Evolutionary conservation across 1,284 basidiomycete species (phyloP), one percentile per base, ranked within the genome.

Genomic region (Fomes fomentarius): DNA sequence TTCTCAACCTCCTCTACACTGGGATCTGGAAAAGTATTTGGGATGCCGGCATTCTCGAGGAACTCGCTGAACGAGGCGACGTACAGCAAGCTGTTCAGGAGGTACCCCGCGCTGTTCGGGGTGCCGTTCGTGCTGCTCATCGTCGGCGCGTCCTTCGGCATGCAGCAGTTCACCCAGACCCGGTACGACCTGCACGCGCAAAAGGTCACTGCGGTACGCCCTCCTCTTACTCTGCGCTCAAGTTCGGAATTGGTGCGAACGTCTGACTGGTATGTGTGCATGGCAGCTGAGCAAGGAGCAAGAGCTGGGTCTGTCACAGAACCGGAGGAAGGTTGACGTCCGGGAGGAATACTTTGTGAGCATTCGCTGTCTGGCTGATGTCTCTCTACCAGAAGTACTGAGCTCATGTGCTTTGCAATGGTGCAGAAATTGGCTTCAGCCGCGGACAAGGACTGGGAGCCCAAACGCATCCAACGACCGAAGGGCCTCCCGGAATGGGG

Each of bases 301-400:
- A 64, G 91, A 93, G 64, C 76, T 97, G 40, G 84, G 88, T 4
- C 80, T 98, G 71, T 82, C 86, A 61, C 86, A 82, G 73, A 83
- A 88, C 44, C 80, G 92, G 71, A 92, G 91, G 74, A 90, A 86
- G 75, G 87, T 98, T 55, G 95, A 98, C 71, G 89, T 98, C 22
- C 76, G 93, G 45, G 96, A 98, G 71, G 96, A 98, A 70, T 98
- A 98, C 74, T 98, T 90, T 69, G 94, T 96, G 74, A 72, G 93
- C 85, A 19, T 28, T 17, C 4, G 47, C 9, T 4, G 11, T 22
- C 40, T n/a, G n/a, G n/a, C n/a, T n/a, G n/a, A n/a, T n/a, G n/a
- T n/a, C n/a, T n/a, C n/a, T n/a, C n/a, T n/a, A n/a, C n/a, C n/a
- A n/a, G n/a, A n/a, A n/a, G 31, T n/a, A 33, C n/a, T 11, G 12